These are phyloP conservation scores for Pseudopyricularia javanii DNA, from an alignment of 2,329 filamentous ascomycete species.

Conservation along the genomic window DNA sequence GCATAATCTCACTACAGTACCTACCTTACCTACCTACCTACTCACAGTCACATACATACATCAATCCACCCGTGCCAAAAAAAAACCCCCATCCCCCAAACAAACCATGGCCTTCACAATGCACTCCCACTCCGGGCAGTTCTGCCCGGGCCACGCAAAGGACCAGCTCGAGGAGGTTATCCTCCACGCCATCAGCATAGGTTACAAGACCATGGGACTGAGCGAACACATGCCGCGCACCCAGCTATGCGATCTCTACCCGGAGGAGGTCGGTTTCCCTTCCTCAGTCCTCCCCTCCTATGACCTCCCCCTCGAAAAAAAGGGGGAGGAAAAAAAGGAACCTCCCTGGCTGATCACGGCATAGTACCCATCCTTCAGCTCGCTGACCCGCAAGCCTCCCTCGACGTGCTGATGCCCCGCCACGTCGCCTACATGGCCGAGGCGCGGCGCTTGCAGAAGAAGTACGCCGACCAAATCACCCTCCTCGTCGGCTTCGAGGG, in stretches of 20 bases:
- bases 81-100: background rate
- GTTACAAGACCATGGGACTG: slow-evolving; percentile 73
- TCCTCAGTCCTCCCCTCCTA: background rate
- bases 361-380: slow-evolving; percentile 21
- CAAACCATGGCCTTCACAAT: slow-evolving; percentile 82
- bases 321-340: no score
- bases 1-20: background rate
- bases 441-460: slow-evolving; percentile 57
- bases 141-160: slow-evolving; percentile 82
- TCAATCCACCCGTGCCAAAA: no score
- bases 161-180: slow-evolving; percentile 77
- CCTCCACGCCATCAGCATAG: slow-evolving; percentile 61
- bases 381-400: slow-evolving; percentile 32
- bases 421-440: slow-evolving; percentile 66
- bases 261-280: slow-evolving; percentile 57
- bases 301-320: background rate
- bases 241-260: slow-evolving; percentile 66
- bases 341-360: no score
- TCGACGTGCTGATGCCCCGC: slow-evolving; percentile 35
- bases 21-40: background rate
- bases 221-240: slow-evolving; percentile 93
- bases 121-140: slow-evolving; percentile 95
- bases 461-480: slow-evolving; percentile 59
- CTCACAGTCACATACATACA: no score
- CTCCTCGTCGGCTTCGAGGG: slow-evolving; percentile 85